Evolutionary conservation across 78 protist species (phyloP), one percentile per base, ranked within the genome.

Genomic region (Pigoraptor vietnamica): DNA sequence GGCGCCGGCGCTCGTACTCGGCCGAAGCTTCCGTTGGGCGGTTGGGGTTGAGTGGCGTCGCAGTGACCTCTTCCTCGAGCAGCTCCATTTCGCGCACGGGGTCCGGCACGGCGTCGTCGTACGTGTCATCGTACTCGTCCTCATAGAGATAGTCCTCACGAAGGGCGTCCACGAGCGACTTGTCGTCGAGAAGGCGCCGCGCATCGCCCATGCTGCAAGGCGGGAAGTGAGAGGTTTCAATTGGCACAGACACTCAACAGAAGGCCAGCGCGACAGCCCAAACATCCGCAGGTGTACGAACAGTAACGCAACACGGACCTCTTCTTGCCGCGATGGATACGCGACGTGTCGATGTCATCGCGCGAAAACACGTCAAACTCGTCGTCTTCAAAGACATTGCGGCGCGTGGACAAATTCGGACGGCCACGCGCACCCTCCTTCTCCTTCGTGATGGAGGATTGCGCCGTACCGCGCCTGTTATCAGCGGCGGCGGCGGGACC

Each of bases 111-210:
- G 21, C 32, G 84, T 79, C 88, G 38, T 83, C 88, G 88, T 83
- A 83, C 35, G 88, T 83, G 88, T 83, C 88, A 35, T 83, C 88
- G 88, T 83, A 83, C 88, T 83, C 88, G 88, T 83, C 88, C 37
- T 83, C 88, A 37, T 83, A 83, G 34, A 81, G 33, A 23, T 35
- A 2, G 39, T 34, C 39, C 25, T 83, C 88, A 21, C 25, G 25
- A 9, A 6, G 38, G 37, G 88, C 35, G 37, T 83, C 88, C 39
- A 83, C 35, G 33, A 35, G 38, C 25, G 88, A 83, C 88, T 83
- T 83, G 88, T 83, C 88, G 25, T 83, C 88, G 25, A 83, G 88
- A 1, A 83, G 39, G 23, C 33, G 23, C 1, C 35, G 88, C 23
- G 23, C 38, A 83, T 83, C 88, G 32, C 34, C 84, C 21, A 19